Base-by-base conservation (phyloP, 768 basidiomycete species). In the Phanerodontia chrysosporium region DNA sequence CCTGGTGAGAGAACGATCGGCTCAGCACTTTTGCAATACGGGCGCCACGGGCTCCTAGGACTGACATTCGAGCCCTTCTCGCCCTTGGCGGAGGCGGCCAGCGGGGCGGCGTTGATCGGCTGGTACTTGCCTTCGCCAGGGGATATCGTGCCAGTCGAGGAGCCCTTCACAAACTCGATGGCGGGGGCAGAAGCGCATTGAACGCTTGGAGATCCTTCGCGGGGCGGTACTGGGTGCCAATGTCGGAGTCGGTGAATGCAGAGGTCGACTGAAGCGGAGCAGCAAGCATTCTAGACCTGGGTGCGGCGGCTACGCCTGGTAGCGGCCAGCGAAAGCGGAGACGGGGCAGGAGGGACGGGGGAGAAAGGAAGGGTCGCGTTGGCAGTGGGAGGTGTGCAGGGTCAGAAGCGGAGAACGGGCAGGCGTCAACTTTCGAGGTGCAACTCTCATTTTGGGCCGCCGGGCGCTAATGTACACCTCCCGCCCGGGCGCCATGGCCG, bases 161-260 rank as follows among this genome's bases (percentile, higher is more conserved):
- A 92, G 22, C 90, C 90, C 69, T 92, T 90, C 52, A 92, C 75
- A 55, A 92, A 92, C 70, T 92, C 90, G 60, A 92, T 79, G 18
- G 86, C 83, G n/a, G 88, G 3, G 87, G 87, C 36, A 90, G 81
- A n/a, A 90, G 78, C 63, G 77, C 87, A 64, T 88, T 90, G 77
- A 90, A 91, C 3, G 85, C 76, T 60, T 89, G 88, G 60, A 87
- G 69, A 69, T 91, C 88, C 67, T 82, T 84, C 36, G 86, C 80
- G 2, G 89, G 89, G 45, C 83, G 77, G 69, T 83, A 84, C 63
- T 83, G 83, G 28, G 78, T 66, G 45, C 52, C 35, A 42, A 76
- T 67, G 66, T 83, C 82, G 51, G 86, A 83, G 66, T 80, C 78
- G 51, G 81, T 73, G 66, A 87, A 85, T 51, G 79, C 75, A 28